phyloP scores from a whole-genome alignment of 495 filamentous ascomycete species.

The Lentithecium fluviatile region DNA sequence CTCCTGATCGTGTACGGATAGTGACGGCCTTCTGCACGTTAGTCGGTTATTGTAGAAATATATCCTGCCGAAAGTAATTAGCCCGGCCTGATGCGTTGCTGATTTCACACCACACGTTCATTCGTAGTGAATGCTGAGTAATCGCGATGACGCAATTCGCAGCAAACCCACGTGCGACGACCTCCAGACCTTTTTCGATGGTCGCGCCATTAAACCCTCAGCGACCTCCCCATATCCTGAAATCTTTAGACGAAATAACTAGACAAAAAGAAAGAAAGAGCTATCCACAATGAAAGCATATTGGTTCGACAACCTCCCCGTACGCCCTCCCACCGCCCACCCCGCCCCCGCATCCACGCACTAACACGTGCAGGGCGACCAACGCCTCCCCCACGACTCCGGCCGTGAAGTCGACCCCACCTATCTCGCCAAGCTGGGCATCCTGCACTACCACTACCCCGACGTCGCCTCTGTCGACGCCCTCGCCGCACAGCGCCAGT shows the following conservation, averaged over 20 bases:
- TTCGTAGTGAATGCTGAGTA: not conserved
- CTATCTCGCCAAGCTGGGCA: conserved; percentile 71
- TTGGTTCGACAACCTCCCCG: conserved; percentile 40
- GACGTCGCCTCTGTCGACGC: conserved; percentile 63
- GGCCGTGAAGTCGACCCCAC: conserved; percentile 59
- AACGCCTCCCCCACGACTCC: conserved; percentile 86
- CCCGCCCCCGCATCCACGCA: not conserved
- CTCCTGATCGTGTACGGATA: too few species aligned
- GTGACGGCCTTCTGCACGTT: too few species aligned
- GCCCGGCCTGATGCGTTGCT: too few species aligned
- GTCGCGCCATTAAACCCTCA: too few species aligned
- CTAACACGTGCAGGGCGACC: conserved; percentile 68
- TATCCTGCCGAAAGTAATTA: too few species aligned
- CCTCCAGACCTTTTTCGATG: too few species aligned
- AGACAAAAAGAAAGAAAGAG: not conserved
- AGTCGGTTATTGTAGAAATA: too few species aligned
- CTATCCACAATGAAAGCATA: conserved; percentile 35
- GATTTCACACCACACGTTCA: too few species aligned
- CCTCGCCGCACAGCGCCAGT: conserved; percentile 71
- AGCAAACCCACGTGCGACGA: too few species aligned
- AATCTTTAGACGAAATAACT: not conserved
- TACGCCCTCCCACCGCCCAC: conserved; percentile 3
- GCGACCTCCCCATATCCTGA: not conserved
- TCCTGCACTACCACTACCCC: conserved; percentile 71
- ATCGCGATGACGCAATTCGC: conserved; percentile 1